phyloP scores from a whole-genome alignment of 495 filamentous ascomycete genomes.

The Tetracladium setigerum region DNA sequence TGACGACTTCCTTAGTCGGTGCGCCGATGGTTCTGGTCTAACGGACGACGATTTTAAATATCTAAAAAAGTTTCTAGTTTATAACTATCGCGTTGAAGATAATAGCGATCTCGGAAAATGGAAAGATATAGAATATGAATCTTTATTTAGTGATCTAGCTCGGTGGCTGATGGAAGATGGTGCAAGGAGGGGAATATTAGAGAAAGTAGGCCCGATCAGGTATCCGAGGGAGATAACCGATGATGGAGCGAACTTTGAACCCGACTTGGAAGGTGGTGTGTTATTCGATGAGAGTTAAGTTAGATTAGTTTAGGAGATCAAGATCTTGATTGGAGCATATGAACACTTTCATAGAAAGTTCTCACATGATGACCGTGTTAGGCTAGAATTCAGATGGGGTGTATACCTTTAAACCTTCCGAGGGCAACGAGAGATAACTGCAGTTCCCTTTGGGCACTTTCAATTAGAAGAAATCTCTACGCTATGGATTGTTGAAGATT shows the following conservation, averaged over 20 bases:
- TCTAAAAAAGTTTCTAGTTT: slow-evolving; percentile 7
- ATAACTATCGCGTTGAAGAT: slow-evolving; percentile 10
- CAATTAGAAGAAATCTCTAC: slow-evolving; percentile 11
- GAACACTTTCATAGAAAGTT: slow-evolving; percentile 10
- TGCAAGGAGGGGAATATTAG: slow-evolving; percentile 1
- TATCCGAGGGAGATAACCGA: too few relatives aligned
- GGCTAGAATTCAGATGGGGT: background rate
- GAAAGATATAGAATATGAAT: slow-evolving; percentile 8
- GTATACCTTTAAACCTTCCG: background rate
- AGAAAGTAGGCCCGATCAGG: background rate
- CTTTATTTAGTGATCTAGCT: slow-evolving; percentile 6
- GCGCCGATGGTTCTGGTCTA: background rate
- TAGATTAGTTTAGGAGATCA: slow-evolving; percentile 6
- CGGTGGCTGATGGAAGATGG: slow-evolving; percentile 12
- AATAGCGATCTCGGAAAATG: slow-evolving; percentile 9
- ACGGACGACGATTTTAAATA: slow-evolving; percentile 6
- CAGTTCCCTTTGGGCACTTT: slow-evolving; percentile 11
- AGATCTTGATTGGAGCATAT: slow-evolving; percentile 10
- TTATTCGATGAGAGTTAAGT: slow-evolving; percentile 1
- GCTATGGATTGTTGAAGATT: slow-evolving; percentile 6
- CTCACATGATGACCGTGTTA: background rate
- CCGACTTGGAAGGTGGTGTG: background rate
- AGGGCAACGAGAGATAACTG: slow-evolving; percentile 7
- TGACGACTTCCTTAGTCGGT: background rate
- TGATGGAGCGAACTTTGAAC: background rate